Percentiles rank a stretch among this genome's conserved stretches.
Evolutionary conservation across 306 rosid species (phyloP).

Genomic region (Quillaja saponaria): DNA sequence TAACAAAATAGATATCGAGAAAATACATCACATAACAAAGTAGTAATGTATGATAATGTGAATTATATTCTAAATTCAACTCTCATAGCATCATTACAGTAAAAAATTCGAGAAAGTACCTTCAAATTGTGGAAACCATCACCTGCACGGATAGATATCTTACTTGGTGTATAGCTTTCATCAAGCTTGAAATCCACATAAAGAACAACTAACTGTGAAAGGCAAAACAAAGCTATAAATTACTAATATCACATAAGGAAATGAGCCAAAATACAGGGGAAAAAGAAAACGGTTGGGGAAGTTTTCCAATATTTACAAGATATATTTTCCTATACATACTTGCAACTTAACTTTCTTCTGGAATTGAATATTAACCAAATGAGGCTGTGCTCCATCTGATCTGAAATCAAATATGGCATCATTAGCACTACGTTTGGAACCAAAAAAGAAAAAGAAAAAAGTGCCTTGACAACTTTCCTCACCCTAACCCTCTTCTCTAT

Average conservation of each 20-base stretch:
- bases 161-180: constrained; percentile 91
- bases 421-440: neutral
- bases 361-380: constrained; percentile 82
- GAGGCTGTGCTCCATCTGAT: constrained; percentile 96
- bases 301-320: neutral
- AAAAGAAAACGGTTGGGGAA: neutral
- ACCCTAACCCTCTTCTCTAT: neutral
- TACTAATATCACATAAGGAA: neutral
- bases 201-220: constrained; percentile 66
- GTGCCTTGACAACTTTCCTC: too few species aligned
- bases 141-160: constrained; percentile 79
- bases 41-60: neutral
- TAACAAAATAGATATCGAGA: constrained; percentile 16
- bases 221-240: constrained; percentile 6
- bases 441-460: too few species aligned
- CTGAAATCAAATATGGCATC: constrained; percentile 35
- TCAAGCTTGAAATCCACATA: constrained; percentile 93
- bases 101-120: constrained; percentile 33
- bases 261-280: neutral
- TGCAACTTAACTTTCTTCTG: constrained; percentile 89
- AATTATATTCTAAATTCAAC: neutral
- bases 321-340: constrained; percentile 35
- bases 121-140: constrained; percentile 94
- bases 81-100: neutral
- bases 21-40: neutral